Conservation (phyloP, 176 grass and related monocot species). For the Saccharum spontaneum region DNA sequence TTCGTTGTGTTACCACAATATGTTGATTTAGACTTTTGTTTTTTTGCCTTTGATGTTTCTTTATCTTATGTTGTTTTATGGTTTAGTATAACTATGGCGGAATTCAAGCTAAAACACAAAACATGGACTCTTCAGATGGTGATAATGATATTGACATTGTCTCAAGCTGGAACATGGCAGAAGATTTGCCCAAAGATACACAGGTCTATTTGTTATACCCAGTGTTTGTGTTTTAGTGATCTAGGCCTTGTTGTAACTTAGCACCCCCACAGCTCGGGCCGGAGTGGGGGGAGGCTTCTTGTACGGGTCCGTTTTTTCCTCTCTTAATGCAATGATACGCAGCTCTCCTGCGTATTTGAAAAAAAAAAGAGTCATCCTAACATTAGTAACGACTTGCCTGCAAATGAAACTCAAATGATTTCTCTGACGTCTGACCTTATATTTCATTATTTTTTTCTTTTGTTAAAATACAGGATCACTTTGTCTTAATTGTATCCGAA, state of each 20-base stretch:
- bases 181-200: conserved; percentile 76
- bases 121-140: conserved; percentile 33
- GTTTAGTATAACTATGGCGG: conserved; percentile 93
- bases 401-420: conserved; percentile 10
- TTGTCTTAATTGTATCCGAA: conserved; percentile 84
- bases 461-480: conserved; percentile 71
- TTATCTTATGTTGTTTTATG: conserved; percentile 41
- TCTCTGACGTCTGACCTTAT: conserved; percentile 22
- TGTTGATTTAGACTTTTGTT: background rate
- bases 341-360: too few species aligned
- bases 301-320: too few species aligned
- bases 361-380: background rate
- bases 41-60: conserved; percentile 28
- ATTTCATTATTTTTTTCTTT: background rate
- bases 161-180: conserved; percentile 95
- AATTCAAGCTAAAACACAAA: conserved; percentile 71
- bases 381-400: background rate
- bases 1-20: conserved; percentile 5
- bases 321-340: too few species aligned
- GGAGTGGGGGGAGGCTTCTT: too few species aligned
- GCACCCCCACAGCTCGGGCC: too few species aligned
- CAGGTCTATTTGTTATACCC: conserved; percentile 49
- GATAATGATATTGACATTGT: conserved; percentile 78
- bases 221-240: too few species aligned
- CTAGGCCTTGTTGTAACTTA: too few species aligned